Percentiles rank a stretch among this genome's conserved stretches.
Conservation (phyloP, 2,329 filamentous ascomycete genomes). For the Nemania sp. region DNA sequence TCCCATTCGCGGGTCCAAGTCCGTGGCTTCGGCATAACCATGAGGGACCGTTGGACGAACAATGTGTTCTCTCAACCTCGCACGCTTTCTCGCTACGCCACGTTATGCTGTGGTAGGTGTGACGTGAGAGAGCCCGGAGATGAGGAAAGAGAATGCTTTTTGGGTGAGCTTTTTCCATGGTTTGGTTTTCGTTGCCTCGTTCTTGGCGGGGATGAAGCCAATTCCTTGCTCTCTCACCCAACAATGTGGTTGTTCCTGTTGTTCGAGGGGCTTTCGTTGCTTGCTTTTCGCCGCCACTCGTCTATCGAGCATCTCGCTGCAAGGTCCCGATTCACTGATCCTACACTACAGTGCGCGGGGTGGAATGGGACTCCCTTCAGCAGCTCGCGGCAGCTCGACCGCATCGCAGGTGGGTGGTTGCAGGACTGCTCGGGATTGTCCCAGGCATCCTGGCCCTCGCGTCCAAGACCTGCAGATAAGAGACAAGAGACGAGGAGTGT, state of each 20-base stretch:
- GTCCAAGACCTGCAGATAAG: constrained; percentile 30
- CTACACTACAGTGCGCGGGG: constrained; percentile 28
- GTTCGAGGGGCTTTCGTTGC: not conserved
- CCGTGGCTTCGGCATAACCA: constrained; percentile 38
- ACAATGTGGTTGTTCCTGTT: not conserved
- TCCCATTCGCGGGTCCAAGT: constrained; percentile 24
- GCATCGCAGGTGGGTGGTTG: constrained; percentile 27
- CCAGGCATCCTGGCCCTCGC: constrained; percentile 28
- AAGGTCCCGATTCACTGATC: constrained; percentile 34
- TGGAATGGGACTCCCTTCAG: not conserved
- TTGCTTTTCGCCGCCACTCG: constrained; percentile 19
- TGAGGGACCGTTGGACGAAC: constrained; percentile 37
- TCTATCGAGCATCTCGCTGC: constrained; percentile 34
- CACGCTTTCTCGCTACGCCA: constrained; percentile 16
- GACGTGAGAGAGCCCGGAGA: constrained; percentile 23
- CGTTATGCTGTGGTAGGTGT: constrained; percentile 27
- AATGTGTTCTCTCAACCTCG: constrained; percentile 2
- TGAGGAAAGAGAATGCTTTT: constrained; percentile 14
- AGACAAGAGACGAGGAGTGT: constrained; percentile 4
- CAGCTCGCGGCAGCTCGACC: not conserved
- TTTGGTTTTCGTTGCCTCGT: not conserved
- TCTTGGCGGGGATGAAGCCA: not conserved
- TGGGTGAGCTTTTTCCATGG: not conserved
- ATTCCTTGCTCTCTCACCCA: not conserved
- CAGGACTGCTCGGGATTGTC: constrained; percentile 33